A percentile compares a stretch with the other conserved stretches of the same genome.
Evolutionary conservation across 2,329 filamentous ascomycete species (phyloP).

Genomic region (Cryphonectria carpinicola): DNA sequence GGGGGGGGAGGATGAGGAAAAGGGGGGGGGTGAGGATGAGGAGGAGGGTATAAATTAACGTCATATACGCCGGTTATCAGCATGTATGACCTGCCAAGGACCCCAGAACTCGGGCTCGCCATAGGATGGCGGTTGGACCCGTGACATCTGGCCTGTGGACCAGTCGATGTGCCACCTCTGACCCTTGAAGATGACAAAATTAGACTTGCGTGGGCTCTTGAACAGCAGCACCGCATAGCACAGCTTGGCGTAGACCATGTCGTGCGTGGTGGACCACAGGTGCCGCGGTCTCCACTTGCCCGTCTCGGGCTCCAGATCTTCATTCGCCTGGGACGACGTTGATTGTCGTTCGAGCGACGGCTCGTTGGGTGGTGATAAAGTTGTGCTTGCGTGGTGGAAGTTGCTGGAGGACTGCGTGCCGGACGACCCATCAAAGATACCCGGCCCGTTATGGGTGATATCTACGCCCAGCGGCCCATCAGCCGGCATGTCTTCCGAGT

Average conservation of each 20-base stretch:
- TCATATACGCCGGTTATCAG: constrained; percentile 53
- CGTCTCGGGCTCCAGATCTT: constrained; percentile 50
- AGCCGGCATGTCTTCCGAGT: constrained; percentile 10
- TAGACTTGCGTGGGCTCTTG: constrained; percentile 60
- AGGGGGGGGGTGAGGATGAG: no score
- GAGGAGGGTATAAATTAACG: background rate
- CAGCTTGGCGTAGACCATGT: constrained; percentile 62
- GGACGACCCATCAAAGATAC: constrained; percentile 6
- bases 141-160: constrained; percentile 58
- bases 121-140: constrained; percentile 58
- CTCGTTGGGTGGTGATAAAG: background rate
- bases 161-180: constrained; percentile 65
- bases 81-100: constrained; percentile 54
- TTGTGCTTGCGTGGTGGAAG: background rate
- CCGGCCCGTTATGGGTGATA: constrained; percentile 30
- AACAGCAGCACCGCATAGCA: constrained; percentile 63
- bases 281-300: constrained; percentile 62
- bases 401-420: background rate
- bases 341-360: constrained; percentile 44
- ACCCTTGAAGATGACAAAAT: constrained; percentile 60
- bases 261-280: constrained; percentile 58
- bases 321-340: constrained; percentile 50
- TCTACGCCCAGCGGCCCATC: constrained; percentile 24
- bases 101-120: constrained; percentile 54
- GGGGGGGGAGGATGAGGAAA: no score